Conservation (phyloP, 805 yeast species). For the Cyberlindnera petersonii region DNA sequence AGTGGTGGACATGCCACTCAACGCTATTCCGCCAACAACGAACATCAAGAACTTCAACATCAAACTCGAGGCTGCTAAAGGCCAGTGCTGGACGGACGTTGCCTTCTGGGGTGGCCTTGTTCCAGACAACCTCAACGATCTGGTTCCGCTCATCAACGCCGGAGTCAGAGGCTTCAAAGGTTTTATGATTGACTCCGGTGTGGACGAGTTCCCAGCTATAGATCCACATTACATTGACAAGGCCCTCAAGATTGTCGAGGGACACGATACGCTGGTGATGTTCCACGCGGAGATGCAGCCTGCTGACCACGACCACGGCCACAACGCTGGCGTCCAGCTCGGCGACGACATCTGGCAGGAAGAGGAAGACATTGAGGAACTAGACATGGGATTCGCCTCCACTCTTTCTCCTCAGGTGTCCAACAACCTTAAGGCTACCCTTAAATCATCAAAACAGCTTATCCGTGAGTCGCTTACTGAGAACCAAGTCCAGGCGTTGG, state of each 20-base stretch:
- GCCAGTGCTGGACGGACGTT: slow-evolving; percentile 86
- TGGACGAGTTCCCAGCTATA: slow-evolving; percentile 89
- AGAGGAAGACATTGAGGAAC: slow-evolving; percentile 24
- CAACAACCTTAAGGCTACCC: not conserved
- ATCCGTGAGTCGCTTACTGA: slow-evolving; percentile 34
- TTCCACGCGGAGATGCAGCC: slow-evolving; percentile 92
- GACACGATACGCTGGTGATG: slow-evolving; percentile 68
- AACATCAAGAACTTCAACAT: slow-evolving; percentile 68
- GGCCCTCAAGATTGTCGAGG: slow-evolving; percentile 64
- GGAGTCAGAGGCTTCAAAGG: slow-evolving; percentile 96
- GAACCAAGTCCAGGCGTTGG: slow-evolving; percentile 49
- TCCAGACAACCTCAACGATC: slow-evolving; percentile 68
- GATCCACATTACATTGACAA: slow-evolving; percentile 55
- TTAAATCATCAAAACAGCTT: slow-evolving; percentile 10
- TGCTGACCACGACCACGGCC: slow-evolving; percentile 29
- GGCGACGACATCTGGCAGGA: slow-evolving; percentile 5
- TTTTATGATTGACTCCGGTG: slow-evolving; percentile 91
- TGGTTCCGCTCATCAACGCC: slow-evolving; percentile 70
- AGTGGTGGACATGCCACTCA: slow-evolving; percentile 92
- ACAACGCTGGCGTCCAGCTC: slow-evolving; percentile 12
- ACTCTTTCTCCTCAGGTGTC: slow-evolving; percentile 10
- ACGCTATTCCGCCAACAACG: slow-evolving; percentile 95
- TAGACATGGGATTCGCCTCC: slow-evolving; percentile 19
- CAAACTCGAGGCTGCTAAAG: slow-evolving; percentile 74
- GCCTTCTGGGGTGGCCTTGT: slow-evolving; percentile 97